A percentile compares a stretch with the other conserved stretches of the same genome.
phyloP scores from a whole-genome alignment of 2,329 filamentous ascomycete species.

The Aspergillus versicolor region DNA sequence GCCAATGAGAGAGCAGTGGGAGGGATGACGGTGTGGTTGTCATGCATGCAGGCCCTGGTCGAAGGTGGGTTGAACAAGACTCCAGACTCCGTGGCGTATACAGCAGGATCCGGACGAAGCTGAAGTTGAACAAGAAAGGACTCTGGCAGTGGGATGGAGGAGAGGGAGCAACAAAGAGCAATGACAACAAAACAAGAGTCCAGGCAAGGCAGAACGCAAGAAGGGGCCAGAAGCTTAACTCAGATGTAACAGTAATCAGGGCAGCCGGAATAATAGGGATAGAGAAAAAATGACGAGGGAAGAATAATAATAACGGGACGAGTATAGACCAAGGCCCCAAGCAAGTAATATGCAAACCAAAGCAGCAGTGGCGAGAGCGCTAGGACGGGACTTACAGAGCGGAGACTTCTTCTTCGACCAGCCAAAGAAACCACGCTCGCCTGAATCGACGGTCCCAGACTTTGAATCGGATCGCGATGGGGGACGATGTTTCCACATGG shows the following conservation, averaged over 20 bases:
- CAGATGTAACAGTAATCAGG: constrained; percentile 8
- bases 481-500: constrained; percentile 44
- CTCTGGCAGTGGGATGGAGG: too few relatives aligned
- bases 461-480: constrained; percentile 41
- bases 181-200: constrained; percentile 2
- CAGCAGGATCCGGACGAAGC: constrained; percentile 1
- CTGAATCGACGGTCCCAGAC: constrained; percentile 36
- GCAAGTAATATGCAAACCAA: neutral
- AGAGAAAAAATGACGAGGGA: constrained; percentile 6
- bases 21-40: constrained; percentile 13
- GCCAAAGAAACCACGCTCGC: constrained; percentile 36
- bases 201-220: constrained; percentile 4
- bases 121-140: neutral
- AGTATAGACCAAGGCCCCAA: constrained; percentile 4
- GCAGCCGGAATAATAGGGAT: constrained; percentile 7
- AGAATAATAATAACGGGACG: constrained; percentile 5
- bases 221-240: neutral
- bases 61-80: constrained; percentile 6
- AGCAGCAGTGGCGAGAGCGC: constrained; percentile 10
- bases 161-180: neutral
- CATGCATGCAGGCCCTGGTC: constrained; percentile 11
- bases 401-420: constrained; percentile 37
- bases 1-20: constrained; percentile 11
- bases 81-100: constrained; percentile 14
- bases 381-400: constrained; percentile 26